Percentiles rank a stretch among this genome's conserved stretches.
These are phyloP conservation scores for Ceratopteris richardii DNA, from an alignment of 75 land plant genomes.

Conservation along the genomic window DNA sequence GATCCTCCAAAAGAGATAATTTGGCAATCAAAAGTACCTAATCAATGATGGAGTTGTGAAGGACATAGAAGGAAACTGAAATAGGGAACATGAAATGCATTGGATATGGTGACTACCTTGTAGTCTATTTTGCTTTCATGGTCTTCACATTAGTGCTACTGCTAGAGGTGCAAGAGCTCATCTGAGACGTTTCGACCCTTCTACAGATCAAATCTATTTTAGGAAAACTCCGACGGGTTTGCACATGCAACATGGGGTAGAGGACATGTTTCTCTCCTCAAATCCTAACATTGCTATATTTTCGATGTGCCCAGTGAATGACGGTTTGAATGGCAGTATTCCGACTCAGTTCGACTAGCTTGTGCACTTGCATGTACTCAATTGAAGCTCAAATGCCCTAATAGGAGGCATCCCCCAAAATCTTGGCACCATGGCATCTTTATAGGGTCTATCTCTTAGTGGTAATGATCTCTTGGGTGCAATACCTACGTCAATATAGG, in stretches of 20 bases:
- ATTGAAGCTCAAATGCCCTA: constrained; percentile 38
- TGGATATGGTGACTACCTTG: too few species aligned
- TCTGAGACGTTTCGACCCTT: constrained; percentile 21
- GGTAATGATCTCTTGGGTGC: constrained; percentile 41
- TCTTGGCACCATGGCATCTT: constrained; percentile 50
- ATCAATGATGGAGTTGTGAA: too few species aligned
- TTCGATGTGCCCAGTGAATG: constrained; percentile 48
- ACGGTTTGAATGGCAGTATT: constrained; percentile 47
- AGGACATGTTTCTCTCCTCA: constrained; percentile 32
- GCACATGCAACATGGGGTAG: constrained; percentile 57
- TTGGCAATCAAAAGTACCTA: too few species aligned
- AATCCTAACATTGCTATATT: constrained; percentile 46
- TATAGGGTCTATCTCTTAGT: constrained; percentile 37
- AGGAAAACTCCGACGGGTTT: constrained; percentile 15
- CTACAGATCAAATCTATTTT: constrained; percentile 47
- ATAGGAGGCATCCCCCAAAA: constrained; percentile 45
- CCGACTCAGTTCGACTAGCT: constrained; percentile 50
- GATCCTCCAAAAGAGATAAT: too few species aligned
- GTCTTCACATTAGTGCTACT: too few species aligned
- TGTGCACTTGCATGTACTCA: constrained; percentile 35
- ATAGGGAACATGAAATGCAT: too few species aligned
- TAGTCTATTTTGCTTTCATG: too few species aligned
- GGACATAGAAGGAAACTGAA: too few species aligned
- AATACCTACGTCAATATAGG: constrained; percentile 67
- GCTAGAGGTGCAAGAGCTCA: constrained; percentile 22